phyloP scores from a whole-genome alignment of 2,329 filamentous ascomycete species.

The Verticillium klebahnii region DNA sequence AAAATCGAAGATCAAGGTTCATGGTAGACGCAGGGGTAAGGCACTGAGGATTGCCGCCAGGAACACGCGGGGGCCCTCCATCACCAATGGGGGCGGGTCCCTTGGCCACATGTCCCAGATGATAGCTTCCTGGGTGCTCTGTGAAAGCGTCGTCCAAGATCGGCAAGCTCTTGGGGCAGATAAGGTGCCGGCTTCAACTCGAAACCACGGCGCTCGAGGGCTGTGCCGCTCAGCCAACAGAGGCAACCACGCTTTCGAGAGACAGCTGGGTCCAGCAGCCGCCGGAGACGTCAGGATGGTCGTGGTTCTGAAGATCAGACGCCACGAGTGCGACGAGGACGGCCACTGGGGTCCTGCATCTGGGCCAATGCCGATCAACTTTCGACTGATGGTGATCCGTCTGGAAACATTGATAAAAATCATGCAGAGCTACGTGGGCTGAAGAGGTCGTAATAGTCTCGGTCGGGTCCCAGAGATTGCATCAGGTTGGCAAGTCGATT shows the following conservation, averaged over 20 bases:
- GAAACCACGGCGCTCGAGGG: neutral
- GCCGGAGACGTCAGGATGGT: neutral
- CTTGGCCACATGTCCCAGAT: conserved; percentile 3
- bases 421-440: neutral
- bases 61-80: neutral
- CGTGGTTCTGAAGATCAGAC: neutral
- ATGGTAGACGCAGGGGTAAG: neutral
- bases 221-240: neutral
- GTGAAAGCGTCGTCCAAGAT: neutral
- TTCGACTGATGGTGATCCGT: neutral
- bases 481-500: too few species aligned
- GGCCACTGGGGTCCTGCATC: neutral
- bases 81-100: conserved; percentile 4
- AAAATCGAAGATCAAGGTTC: neutral
- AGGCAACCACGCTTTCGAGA: neutral
- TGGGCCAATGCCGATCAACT: neutral
- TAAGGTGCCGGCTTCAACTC: neutral
- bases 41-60: neutral
- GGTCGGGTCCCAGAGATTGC: too few species aligned
- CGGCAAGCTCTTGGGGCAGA: neutral
- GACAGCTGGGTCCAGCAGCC: neutral
- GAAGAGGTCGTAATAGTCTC: too few species aligned
- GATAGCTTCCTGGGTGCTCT: neutral
- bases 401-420: neutral
- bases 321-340: neutral